Base-by-base conservation (phyloP, 192 early-diverging fungal genomes). In the Podila minutissima region DNA sequence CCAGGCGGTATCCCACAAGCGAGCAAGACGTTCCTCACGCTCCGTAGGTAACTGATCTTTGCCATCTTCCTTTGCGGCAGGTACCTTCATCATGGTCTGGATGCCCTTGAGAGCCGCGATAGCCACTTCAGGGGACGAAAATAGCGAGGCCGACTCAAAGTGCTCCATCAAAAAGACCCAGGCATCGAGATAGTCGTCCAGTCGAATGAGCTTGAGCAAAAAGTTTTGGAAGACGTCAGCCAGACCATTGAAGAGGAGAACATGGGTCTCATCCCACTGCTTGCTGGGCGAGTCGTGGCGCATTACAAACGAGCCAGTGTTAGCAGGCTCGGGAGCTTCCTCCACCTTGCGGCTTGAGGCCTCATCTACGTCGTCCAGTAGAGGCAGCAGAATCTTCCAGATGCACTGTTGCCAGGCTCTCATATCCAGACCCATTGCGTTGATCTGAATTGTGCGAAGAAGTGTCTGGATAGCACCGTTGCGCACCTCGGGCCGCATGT, bases 391-490 rank as follows among this genome's bases (percentile, higher is more conserved):
- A 20, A 96, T 91, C 49, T 92, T 84, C 95, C 95, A 97, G 31
- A 98, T 85, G 71, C 92, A 93, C 38, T 92, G 85, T 38, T 94
- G 90, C 96, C 96, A 98, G 12, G 93, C 85, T 49, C 92, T 87
- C 37, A 83, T 71, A 22, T 89, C 89, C 20, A 99, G 86, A 19
- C 87, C 72, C 33, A 72, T 70, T 10, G 95, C 98, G 72, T 98
- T 95, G 86, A 97, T 94, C 50, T 92, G 90, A 46, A 99, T 92
- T 6, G 97, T 96, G 58, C 97, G 88, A 82, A 98, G 97, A 59
- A 99, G 84, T 5, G 97, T 98, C 77, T 98, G 98, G 59, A 94
- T 95, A 20, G 97, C 96, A 17, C 94, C 93, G 73, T 97, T 95
- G 29, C 98, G 89, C 12, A 99, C 97, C 73, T 98, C 97, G 1